Conservation (phyloP, 2,329 filamentous ascomycete species). For the Aspergillus hiratsukae region DNA sequence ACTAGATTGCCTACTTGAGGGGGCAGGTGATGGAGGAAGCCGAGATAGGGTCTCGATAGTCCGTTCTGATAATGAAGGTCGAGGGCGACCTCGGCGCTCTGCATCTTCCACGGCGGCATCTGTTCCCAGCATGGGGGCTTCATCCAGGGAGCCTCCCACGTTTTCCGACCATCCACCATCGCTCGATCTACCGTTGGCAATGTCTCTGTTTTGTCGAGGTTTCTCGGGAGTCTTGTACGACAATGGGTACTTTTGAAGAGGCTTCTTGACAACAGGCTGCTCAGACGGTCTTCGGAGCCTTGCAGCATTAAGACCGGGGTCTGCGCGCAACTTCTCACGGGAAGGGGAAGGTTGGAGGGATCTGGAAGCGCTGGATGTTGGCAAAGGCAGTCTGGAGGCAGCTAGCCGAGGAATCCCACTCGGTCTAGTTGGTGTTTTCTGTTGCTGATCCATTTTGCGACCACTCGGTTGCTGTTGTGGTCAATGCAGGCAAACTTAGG, state of each 20-base stretch:
- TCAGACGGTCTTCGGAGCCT: slow-evolving; percentile 38
- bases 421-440: slow-evolving; percentile 24
- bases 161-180: slow-evolving; percentile 13
- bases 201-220: slow-evolving; percentile 17
- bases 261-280: slow-evolving; percentile 34
- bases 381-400: slow-evolving; percentile 50
- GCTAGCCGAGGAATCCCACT: slow-evolving; percentile 47
- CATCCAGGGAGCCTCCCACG: slow-evolving; percentile 7
- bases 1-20: slow-evolving; percentile 62
- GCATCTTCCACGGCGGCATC: slow-evolving; percentile 14
- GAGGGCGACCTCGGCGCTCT: slow-evolving; percentile 23
- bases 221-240: slow-evolving; percentile 19
- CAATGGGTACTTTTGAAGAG: slow-evolving; percentile 22
- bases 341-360: slow-evolving; percentile 46
- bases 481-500: not conserved
- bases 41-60: slow-evolving; percentile 80
- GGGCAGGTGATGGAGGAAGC: slow-evolving; percentile 70
- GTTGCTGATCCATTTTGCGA: slow-evolving; percentile 32
- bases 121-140: slow-evolving; percentile 11
- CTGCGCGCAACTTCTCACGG: slow-evolving; percentile 43
- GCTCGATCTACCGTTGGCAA: slow-evolving; percentile 16
- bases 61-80: slow-evolving; percentile 62
- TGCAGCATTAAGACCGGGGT: slow-evolving; percentile 34
- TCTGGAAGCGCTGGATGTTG: slow-evolving; percentile 35
- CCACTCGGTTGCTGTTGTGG: not conserved